phyloP scores from a whole-genome alignment of 108 stramenopile genomes.

The Poteriospumella lacustris region DNA sequence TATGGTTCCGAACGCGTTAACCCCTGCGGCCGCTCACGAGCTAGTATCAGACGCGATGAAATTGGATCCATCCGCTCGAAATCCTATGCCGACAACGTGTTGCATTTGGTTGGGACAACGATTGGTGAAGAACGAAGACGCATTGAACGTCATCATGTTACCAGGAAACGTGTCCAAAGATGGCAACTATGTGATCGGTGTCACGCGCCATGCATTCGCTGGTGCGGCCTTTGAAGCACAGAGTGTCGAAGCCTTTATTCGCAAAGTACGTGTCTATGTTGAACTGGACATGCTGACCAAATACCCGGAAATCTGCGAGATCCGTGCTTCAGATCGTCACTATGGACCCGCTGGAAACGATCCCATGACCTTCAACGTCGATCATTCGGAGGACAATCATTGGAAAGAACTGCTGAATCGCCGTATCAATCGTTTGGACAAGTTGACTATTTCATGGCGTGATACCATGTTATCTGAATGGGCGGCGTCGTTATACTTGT shows the following conservation, averaged over 20 bases:
- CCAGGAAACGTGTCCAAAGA: neutral
- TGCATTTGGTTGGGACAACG: neutral
- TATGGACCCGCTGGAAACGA: slow-evolving; percentile 11
- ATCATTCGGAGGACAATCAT: neutral
- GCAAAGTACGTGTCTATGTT: neutral
- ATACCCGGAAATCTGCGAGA: neutral
- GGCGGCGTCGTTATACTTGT: neutral
- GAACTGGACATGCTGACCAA: neutral
- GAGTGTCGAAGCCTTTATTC: neutral
- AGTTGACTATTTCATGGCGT: neutral
- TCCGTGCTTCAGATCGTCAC: neutral
- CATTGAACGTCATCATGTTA: neutral
- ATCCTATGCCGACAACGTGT: neutral
- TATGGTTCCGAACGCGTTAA: neutral
- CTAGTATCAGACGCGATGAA: slow-evolving; percentile 16
- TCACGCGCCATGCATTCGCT: neutral
- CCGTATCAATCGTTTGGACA: neutral
- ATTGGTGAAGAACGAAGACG: neutral
- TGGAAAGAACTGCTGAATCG: neutral
- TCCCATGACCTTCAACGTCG: neutral
- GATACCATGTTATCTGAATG: neutral
- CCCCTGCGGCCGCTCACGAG: neutral
- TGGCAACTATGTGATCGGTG: neutral
- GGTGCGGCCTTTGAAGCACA: neutral
- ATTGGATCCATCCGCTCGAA: neutral